Evolutionary conservation across 768 basidiomycete species (phyloP).

Genomic region (Piloderma croceum): DNA sequence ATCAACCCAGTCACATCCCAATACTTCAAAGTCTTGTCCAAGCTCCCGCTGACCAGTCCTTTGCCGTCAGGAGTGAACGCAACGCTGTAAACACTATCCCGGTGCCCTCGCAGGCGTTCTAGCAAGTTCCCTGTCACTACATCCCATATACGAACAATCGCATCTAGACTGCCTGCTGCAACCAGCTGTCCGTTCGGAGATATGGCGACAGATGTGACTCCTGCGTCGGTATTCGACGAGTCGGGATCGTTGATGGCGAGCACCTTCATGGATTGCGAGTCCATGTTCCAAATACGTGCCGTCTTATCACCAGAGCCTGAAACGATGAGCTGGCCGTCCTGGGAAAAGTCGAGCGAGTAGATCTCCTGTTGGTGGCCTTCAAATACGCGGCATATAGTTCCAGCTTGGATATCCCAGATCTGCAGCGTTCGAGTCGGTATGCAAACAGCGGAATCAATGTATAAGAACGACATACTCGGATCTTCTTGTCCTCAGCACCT

Average conservation of each 20-base stretch:
- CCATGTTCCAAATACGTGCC: slow-evolving; percentile 45
- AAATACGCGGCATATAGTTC: slow-evolving; percentile 73
- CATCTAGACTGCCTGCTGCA: slow-evolving; percentile 67
- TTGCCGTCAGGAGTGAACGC: slow-evolving; percentile 92
- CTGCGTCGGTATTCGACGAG: slow-evolving; percentile 44
- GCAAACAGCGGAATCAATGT: slow-evolving; percentile 1
- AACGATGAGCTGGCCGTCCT: slow-evolving; percentile 80
- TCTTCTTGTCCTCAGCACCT: slow-evolving; percentile 87
- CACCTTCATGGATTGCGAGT: slow-evolving; percentile 33
- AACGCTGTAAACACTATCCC: slow-evolving; percentile 79
- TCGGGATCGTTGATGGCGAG: slow-evolving; percentile 52
- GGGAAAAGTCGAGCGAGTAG: slow-evolving; percentile 88
- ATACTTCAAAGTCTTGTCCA: slow-evolving; percentile 83
- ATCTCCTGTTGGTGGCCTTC: slow-evolving; percentile 91
- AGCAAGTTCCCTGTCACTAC: slow-evolving; percentile 61
- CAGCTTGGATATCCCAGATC: slow-evolving; percentile 90
- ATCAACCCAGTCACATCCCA: slow-evolving; percentile 58
- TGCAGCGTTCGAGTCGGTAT: slow-evolving; percentile 40
- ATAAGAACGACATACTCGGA: slow-evolving; percentile 54
- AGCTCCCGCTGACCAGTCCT: slow-evolving; percentile 82
- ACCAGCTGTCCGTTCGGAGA: slow-evolving; percentile 67
- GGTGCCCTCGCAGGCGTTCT: slow-evolving; percentile 72
- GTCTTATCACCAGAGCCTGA: slow-evolving; percentile 76
- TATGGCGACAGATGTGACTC: slow-evolving; percentile 77
- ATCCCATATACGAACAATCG: slow-evolving; percentile 78